These are phyloP conservation scores for Osmanthus fragrans DNA, from an alignment of 257 asterid species.

Conservation along the genomic window DNA sequence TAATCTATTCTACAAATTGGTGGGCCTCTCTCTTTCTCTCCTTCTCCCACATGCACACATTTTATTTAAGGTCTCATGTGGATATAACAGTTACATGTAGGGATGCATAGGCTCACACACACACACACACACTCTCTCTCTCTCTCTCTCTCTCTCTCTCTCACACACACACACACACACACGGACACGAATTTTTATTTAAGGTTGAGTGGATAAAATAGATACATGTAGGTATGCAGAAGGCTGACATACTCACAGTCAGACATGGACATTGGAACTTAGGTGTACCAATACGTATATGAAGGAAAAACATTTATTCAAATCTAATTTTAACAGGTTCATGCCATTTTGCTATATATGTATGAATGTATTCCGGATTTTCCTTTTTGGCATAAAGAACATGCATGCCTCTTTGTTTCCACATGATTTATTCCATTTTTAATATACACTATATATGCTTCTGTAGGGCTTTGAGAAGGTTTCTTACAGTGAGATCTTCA, in stretches of 20 bases:
- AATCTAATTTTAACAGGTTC: background rate
- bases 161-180: too few species aligned
- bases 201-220: background rate
- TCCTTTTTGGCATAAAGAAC: background rate
- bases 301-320: background rate
- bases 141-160: too few species aligned
- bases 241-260: background rate
- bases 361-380: background rate
- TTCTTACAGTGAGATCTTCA: slow-evolving; percentile 71
- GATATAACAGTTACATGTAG: background rate
- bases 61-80: background rate
- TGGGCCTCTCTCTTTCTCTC: slow-evolving; percentile 30
- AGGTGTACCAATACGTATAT: background rate
- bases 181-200: background rate
- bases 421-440: slow-evolving; percentile 1
- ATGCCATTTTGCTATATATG: background rate
- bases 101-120: background rate
- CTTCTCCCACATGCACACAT: background rate
- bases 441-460: slow-evolving; percentile 16
- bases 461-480: slow-evolving; percentile 70
- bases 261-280: background rate
- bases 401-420: background rate
- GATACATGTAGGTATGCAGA: background rate
- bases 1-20: slow-evolving; percentile 72
- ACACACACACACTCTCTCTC: too few species aligned